Evolutionary conservation across 345 rosid genomes (phyloP), one percentile per base, ranked within the genome.

Genomic region (Gossypium bickii): DNA sequence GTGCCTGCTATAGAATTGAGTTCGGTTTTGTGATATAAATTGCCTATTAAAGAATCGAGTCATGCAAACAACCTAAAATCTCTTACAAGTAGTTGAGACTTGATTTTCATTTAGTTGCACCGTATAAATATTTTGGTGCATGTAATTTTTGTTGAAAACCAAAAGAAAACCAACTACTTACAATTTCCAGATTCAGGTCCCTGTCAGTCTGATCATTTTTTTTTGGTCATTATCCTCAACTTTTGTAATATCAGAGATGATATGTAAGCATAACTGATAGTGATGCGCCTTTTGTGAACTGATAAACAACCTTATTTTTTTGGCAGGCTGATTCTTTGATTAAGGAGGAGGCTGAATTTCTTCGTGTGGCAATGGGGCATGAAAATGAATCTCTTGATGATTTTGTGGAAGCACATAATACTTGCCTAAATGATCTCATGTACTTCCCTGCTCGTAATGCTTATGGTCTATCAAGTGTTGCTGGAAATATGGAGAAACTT

Each of bases 401-500:
- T 63, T 96, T 87, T 82, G 85, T 86, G 65, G 97, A 92, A 76
- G 99, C 98, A 67, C 99, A 88, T 85, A 86, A 86, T 60, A 92
- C 91, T 20, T 96, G 97, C 76, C 75, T 96, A 72, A 93, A 90
- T 70, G 97, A 96, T 86, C 90, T 96, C 76, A 92, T 93, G 97
- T 96, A 89, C 86, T 92, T 93, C 84, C 99, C 99, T 61, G 87
- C 93, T 9, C 91, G 97, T 17, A 85, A 87, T 73, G 97, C 98
- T 25, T 92, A 85, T 62, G 98, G 93, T 80, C 91, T 89, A 64
- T 82, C 97, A 41, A 96, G 98, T 86, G 99, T 96, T 81, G 99
- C 98, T 67, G 97, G 87, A 78, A 90, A 84, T 63, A 80, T 84
- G 56, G 99, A 96, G 79, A 96, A 96, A 85, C 88, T 96, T 67